phyloP scores from a whole-genome alignment of 306 rosid genomes.

The Prunus kanzakura region DNA sequence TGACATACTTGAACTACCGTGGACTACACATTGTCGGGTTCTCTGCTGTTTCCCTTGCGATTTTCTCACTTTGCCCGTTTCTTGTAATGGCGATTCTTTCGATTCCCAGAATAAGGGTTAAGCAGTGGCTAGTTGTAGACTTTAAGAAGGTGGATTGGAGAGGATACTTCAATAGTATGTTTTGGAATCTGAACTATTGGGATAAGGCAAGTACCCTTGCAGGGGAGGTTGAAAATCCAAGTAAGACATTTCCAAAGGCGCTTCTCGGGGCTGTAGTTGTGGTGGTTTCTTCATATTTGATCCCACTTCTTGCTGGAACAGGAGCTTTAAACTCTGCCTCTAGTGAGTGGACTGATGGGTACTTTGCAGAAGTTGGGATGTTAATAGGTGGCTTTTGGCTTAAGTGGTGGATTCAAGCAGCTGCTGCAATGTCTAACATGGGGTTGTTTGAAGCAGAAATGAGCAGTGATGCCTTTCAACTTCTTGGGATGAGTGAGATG shows the following conservation, averaged over 20 bases:
- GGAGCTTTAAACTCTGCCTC: conserved; percentile 61
- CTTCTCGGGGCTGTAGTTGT: conserved; percentile 73
- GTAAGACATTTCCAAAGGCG: conserved; percentile 74
- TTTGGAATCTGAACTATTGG: conserved; percentile 95
- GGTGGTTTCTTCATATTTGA: conserved; percentile 75
- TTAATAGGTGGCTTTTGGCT: conserved; percentile 90
- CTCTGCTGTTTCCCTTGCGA: conserved; percentile 71
- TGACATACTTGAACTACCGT: conserved; percentile 74
- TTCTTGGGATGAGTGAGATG: conserved; percentile 92
- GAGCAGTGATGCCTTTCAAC: conserved; percentile 86
- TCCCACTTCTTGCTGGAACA: conserved; percentile 88
- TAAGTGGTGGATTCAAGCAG: conserved; percentile 84
- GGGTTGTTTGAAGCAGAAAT: conserved; percentile 95
- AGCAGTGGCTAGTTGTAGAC: conserved; percentile 55
- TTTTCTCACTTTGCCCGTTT: conserved; percentile 77
- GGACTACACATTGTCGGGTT: conserved; percentile 87
- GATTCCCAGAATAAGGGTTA: conserved; percentile 54
- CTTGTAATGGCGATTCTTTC: conserved; percentile 58
- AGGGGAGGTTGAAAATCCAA: conserved; percentile 83
- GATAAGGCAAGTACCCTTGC: conserved; percentile 93
- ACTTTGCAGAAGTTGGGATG: conserved; percentile 79
- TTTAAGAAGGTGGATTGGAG: conserved; percentile 61
- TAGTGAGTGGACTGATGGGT: conserved; percentile 79
- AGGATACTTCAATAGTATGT: conserved; percentile 75
- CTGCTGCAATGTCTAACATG: conserved; percentile 86